Evolutionary conservation across 164 flowering plant species (phyloP), one percentile per base, ranked within the genome.

Genomic region (Chimonanthus salicifolius): DNA sequence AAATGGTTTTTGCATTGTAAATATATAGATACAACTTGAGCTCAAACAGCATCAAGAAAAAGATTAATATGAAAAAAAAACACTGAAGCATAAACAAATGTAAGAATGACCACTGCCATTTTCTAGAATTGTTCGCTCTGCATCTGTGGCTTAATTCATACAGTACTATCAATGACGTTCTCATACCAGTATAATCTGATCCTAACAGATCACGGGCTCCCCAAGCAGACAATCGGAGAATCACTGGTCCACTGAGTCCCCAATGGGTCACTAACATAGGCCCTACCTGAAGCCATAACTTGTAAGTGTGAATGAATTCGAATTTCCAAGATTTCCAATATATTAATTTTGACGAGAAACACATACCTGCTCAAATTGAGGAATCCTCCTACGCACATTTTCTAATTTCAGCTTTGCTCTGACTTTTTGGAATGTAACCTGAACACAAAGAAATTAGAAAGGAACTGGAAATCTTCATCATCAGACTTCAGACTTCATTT

Each of bases 221-320:
- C 99, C 99, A 95, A 79, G 99, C 99, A 81, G 99, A 95, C 74
- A 95, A 78, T n/a, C 92, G 87, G 68, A 95, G 96, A 85, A 95
- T 83, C 73, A 85, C 97, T 7, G 99, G 98, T 45, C 99, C 99
- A 86, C 98, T 95, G 70, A 95, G 89, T 74, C 99, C 98, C 99
- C 98, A 92, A 72, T 95, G 99, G 58, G 99, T 95, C 72, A 91
- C 90, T 76, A 95, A 83, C 98, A 95, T 85, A 62, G 99, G 94
- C 44, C 99, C 98, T 83, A 88, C 87, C 99, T 94, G 76, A 75
- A 76, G 72, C 68, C 67, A 77, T 8, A 49, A 71, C 44, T 58
- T 3, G 73, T 76, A 72, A 71, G 33, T 9, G 3, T 51, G 62
- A 10, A 46, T 51, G 63, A 49, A 58, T 63, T 64, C 15, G 46